phyloP scores from a whole-genome alignment of 2,329 filamentous ascomycete species.

The Colletotrichum tropicale region DNA sequence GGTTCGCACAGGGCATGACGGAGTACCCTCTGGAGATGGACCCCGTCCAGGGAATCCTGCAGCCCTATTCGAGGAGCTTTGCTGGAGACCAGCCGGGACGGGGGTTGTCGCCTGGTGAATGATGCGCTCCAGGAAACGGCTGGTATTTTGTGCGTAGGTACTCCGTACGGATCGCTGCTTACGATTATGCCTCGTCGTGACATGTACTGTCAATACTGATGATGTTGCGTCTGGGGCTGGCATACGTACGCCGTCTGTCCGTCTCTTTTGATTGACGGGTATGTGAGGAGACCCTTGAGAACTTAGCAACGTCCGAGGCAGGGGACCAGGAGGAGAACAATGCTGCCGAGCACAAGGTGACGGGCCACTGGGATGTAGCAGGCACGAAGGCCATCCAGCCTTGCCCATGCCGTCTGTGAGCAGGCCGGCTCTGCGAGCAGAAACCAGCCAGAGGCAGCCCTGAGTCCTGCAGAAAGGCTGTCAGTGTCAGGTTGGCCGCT shows the following conservation, averaged over 20 bases:
- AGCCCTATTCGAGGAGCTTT: constrained; percentile 19
- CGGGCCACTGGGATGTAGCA: neutral
- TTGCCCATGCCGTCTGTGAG: neutral
- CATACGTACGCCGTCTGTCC: neutral
- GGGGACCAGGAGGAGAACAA: constrained; percentile 1
- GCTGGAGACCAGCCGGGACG: neutral
- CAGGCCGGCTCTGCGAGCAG: neutral
- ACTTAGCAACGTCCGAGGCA: neutral
- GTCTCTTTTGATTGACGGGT: neutral
- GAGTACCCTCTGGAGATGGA: constrained; percentile 2
- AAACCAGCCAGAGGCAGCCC: neutral
- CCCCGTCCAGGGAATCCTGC: neutral
- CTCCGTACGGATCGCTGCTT: neutral
- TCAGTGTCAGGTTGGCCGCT: constrained; percentile 13
- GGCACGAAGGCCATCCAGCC: neutral
- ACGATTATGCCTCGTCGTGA: neutral
- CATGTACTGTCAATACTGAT: neutral
- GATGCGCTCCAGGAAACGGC: constrained; percentile 8
- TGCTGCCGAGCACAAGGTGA: neutral
- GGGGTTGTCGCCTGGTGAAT: constrained; percentile 16
- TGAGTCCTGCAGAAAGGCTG: neutral
- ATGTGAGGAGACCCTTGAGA: constrained; percentile 5
- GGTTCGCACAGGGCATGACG: constrained; percentile 12
- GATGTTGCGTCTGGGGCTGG: neutral
- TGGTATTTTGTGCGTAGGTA: neutral